These are phyloP conservation scores for Umbelopsis ramanniana DNA, from an alignment of 192 early-diverging fungal species.

Conservation along the genomic window DNA sequence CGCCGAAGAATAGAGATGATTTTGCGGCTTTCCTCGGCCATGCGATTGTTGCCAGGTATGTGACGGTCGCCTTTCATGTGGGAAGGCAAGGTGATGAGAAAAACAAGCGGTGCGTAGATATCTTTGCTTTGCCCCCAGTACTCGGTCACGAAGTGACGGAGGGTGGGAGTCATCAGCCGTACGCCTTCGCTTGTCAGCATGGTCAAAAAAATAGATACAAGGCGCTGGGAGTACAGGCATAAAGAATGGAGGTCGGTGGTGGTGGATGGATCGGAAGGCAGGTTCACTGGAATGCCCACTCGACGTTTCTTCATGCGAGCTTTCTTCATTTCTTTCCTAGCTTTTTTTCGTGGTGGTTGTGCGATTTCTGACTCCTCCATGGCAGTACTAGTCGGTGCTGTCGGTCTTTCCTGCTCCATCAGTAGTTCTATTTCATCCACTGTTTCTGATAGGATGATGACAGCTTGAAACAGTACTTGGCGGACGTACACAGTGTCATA, in stretches of 20 bases:
- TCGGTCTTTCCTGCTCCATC: background rate
- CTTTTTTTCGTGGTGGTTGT: background rate
- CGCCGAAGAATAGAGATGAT: background rate
- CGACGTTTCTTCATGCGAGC: background rate
- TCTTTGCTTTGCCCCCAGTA: constrained; percentile 1
- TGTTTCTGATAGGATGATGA: background rate
- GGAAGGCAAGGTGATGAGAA: background rate
- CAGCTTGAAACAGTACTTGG: background rate
- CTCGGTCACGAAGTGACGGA: background rate
- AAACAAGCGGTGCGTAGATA: background rate
- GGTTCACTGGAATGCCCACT: too few species aligned
- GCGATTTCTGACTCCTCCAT: background rate
- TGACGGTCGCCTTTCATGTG: too few species aligned
- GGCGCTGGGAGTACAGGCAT: background rate
- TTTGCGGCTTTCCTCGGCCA: background rate
- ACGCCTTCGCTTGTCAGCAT: background rate
- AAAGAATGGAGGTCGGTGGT: background rate
- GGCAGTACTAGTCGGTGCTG: background rate
- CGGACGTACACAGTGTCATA: background rate
- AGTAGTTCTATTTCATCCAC: background rate
- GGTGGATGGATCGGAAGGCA: background rate
- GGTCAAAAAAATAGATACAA: background rate
- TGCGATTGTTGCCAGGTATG: background rate
- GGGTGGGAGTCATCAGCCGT: background rate
- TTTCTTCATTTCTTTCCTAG: background rate